Base-by-base conservation (phyloP, 306 rosid species). In the Abrus precatorius region DNA sequence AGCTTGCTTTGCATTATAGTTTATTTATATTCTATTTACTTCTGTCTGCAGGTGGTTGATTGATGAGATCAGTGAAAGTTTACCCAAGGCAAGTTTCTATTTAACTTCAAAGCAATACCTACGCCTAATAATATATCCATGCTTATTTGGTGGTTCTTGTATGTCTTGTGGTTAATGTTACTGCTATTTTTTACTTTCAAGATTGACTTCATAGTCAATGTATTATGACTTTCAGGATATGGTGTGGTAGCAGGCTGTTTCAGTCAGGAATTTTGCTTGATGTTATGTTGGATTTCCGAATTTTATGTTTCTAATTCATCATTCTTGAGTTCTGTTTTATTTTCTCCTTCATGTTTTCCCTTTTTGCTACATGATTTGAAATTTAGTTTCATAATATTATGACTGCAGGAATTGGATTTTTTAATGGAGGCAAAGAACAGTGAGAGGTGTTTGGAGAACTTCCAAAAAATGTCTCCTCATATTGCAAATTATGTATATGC, bases 31-130 rank as follows among this genome's bases (percentile, higher is more conserved):
- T 72, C 67, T 84, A 71, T 59, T 81, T 44, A 75, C 69, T 48
- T 83, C 83, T 56, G 73, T 78, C 63, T 77, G 75, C 86, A 95
- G 99, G 86, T 95, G 99, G 99, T 80, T 95, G 92, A 60, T 95
- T 87, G 99, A 91, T 71, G 99, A 95, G 86, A 89, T 95, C 14
- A 77, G 73, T 59, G 99, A 95, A 80, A 95, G 96, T 88, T 86
- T 95, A 83, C 96, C 97, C 45, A 88, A 93, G 94, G 98, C 75
- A 88, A 88, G 92, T 73, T 82, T 53, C 65, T 61, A 60, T 66
- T 67, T 76, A 70, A 67, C 83, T 80, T 73, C 49, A 56, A 76
- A 86, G 74, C 68, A 50, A 80, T 83, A 69, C 34, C 20, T 48
- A 56, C 75, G 27, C 59, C 76, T 67, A 64, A 60, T 78, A 29